Evolutionary conservation across 164 flowering plant species (phyloP), one percentile per base, ranked within the genome.

Genomic region (Aristolochia californica): DNA sequence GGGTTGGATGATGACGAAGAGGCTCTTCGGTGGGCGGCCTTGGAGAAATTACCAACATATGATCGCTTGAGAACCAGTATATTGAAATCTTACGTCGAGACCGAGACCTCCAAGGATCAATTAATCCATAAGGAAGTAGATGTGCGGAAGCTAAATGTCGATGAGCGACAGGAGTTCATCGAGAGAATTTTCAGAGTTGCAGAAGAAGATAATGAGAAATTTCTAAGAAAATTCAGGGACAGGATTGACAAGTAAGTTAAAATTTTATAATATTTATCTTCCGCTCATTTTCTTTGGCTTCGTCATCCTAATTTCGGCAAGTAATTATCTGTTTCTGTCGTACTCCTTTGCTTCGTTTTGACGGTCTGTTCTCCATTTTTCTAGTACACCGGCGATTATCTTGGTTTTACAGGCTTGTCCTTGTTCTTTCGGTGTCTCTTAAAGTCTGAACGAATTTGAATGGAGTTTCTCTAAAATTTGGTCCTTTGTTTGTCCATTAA

Each of bases 21-120:
- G 49, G 95, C 93, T 1, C 74, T 91, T 5, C 72, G 62, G 62
- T 91, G 96, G 97, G 97, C 97, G 0, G 96, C 95, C 2, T 56
- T 91, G 15, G 96, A 93, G 75, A 93, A 74, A 43, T 56, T 93
- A 23, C 97, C 99, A 0, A 93, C 99, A 0, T 89, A 89, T 52
- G 84, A 84, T 49, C 71, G 97, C 18, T 60, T 94, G 43, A 72
- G 99, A 43, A 94, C 89, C 5, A 77, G 86, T 13, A 79, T 94
- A 59, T 66, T 94, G 34, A 66, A 84, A 43, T 76, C 87, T 5
- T 82, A 70, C 57, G 45, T 49, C 21, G 85, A 83, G 1, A 61
- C 43, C 43, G 69, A 71, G 40, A 48, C 57, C 43, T 43, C 56
- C 47, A 56, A 21, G 20, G 43, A 59, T 12, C 62, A 57, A n/a